Percentiles rank a stretch among this genome's conserved stretches.
These are phyloP conservation scores for Botryotinia calthae DNA, from an alignment of 2,329 filamentous ascomycete genomes.

Conservation along the genomic window DNA sequence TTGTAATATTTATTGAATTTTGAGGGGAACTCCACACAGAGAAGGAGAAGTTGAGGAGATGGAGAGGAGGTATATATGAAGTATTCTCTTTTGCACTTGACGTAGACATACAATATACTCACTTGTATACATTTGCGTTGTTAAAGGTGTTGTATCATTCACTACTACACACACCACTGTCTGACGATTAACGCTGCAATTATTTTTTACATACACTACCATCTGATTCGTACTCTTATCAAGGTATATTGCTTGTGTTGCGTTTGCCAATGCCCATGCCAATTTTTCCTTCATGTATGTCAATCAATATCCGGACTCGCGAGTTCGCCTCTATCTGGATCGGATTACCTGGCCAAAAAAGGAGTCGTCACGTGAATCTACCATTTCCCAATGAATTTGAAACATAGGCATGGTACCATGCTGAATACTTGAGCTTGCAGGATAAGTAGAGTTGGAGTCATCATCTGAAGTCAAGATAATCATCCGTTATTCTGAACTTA, in stretches of 20 bases:
- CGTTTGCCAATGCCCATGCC: not conserved
- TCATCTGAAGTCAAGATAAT: not conserved
- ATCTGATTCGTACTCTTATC: conserved; percentile 1
- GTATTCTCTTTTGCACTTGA: not conserved
- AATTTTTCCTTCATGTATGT: not conserved
- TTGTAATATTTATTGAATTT: conserved; percentile 12
- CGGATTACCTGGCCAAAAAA: not conserved
- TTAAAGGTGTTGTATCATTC: not conserved
- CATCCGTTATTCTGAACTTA: not conserved
- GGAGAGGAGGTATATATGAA: not conserved
- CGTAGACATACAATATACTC: not conserved
- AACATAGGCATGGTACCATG: not conserved
- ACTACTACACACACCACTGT: not conserved
- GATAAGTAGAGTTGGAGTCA: not conserved
- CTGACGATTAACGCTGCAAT: not conserved
- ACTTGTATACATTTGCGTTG: not conserved
- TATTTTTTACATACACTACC: not conserved
- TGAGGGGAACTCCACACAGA: conserved; percentile 5
- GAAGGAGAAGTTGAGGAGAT: not conserved
- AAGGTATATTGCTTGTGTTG: not conserved
- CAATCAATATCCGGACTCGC: not conserved
- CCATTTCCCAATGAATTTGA: not conserved
- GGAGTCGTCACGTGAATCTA: conserved; percentile 15
- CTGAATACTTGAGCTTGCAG: not conserved
- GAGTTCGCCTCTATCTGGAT: not conserved